Conservation (phyloP, 2,329 filamentous ascomycete species). For the Biscogniauxia sp. region DNA sequence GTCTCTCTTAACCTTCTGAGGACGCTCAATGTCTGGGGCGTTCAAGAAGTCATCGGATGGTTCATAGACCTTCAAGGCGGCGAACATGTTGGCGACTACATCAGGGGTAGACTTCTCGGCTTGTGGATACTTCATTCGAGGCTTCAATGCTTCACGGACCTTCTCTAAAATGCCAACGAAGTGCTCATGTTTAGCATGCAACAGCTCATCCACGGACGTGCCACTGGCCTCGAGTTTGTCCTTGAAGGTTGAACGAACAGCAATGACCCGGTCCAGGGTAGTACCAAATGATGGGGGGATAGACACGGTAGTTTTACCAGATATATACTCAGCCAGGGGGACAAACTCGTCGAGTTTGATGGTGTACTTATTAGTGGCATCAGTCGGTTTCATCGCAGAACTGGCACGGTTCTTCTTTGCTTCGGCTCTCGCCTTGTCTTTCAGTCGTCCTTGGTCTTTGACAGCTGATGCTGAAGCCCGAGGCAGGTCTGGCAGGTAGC, state of each 20-base stretch:
- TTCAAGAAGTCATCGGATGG: conserved; percentile 37
- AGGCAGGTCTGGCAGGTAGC: conserved; percentile 28
- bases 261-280: conserved; percentile 39
- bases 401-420: conserved; percentile 13
- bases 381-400: background rate
- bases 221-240: conserved; percentile 17
- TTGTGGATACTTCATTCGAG: conserved; percentile 10
- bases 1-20: conserved; percentile 8
- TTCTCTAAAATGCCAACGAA: conserved; percentile 36
- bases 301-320: conserved; percentile 22
- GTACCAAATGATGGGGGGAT: conserved; percentile 31
- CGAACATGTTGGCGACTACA: conserved; percentile 34
- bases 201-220: conserved; percentile 11
- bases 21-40: conserved; percentile 28
- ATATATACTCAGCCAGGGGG: conserved; percentile 37
- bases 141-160: conserved; percentile 33
- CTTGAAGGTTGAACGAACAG: conserved; percentile 30
- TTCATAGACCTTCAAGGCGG: conserved; percentile 35
- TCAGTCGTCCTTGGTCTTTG: conserved; percentile 14
- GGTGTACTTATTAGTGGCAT: conserved; percentile 26
- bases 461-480: background rate
- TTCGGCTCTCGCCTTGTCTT: conserved; percentile 31
- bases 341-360: conserved; percentile 39
- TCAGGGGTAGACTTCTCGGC: conserved; percentile 1
- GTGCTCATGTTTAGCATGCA: conserved; percentile 30